phyloP scores from a whole-genome alignment of 805 yeast species.

The Cyberlindnera xishuangbannaensis region DNA sequence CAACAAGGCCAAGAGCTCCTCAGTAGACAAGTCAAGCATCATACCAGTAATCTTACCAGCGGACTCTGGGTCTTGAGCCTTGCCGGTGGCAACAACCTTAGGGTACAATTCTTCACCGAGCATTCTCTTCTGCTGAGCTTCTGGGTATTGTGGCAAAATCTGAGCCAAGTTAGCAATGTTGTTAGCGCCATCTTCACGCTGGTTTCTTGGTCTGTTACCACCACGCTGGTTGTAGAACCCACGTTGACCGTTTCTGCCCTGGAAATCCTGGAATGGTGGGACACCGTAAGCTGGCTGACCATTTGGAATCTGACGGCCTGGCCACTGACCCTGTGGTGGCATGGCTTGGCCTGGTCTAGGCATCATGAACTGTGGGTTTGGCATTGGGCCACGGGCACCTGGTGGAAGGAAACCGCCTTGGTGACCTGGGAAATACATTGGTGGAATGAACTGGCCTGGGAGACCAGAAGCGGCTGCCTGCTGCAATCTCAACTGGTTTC shows the following conservation, averaged over 20 bases:
- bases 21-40: conserved; percentile 92
- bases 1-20: conserved; percentile 81
- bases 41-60: conserved; percentile 99
- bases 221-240: conserved; percentile 42
- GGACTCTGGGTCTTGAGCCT: conserved; percentile 86
- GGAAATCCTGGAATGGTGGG: conserved; percentile 69
- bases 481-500: conserved; percentile 97
- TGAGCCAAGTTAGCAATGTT: conserved; percentile 45
- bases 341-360: conserved; percentile 47
- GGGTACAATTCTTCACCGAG: conserved; percentile 97
- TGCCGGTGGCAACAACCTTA: conserved; percentile 79
- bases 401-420: conserved; percentile 83
- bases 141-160: conserved; percentile 58
- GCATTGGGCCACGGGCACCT: conserved; percentile 76
- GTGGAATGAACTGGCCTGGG: conserved; percentile 78
- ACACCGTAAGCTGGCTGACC: conserved; percentile 83
- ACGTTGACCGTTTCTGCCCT: conserved; percentile 41
- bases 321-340: conserved; percentile 62
- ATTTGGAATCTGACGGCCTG: conserved; percentile 53
- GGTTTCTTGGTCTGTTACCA: conserved; percentile 33
- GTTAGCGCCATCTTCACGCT: conserved; percentile 27
- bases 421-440: conserved; percentile 60
- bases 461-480: conserved; percentile 87
- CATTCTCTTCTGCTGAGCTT: conserved; percentile 93
- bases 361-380: conserved; percentile 76